Evolutionary conservation across 106 monocot species (phyloP).

Genomic region (Phalaenopsis aphrodite): DNA sequence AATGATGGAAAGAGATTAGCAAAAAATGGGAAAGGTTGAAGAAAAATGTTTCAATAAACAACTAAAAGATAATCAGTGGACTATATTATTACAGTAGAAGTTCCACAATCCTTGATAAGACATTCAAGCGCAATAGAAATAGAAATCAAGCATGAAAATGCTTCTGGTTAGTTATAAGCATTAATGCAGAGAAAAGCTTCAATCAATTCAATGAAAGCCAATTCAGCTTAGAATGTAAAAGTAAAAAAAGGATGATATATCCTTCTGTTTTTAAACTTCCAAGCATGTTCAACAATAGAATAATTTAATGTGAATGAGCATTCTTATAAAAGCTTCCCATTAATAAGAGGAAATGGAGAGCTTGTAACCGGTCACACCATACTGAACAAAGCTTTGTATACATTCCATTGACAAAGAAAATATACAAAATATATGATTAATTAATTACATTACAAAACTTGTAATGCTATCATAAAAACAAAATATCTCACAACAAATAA

Average conservation of each 20-base stretch:
- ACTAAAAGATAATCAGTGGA: constrained; percentile 1
- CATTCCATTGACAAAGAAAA: too few species aligned
- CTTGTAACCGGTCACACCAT: too few species aligned
- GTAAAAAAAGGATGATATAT: neutral
- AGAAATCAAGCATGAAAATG: neutral
- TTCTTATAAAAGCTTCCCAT: too few species aligned
- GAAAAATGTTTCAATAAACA: neutral
- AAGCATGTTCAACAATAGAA: too few species aligned
- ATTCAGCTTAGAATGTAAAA: neutral
- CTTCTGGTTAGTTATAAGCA: neutral
- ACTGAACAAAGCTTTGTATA: too few species aligned
- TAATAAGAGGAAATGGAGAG: too few species aligned
- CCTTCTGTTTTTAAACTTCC: too few species aligned
- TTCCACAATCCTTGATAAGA: neutral
- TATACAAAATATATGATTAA: too few species aligned
- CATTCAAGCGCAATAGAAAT: neutral
- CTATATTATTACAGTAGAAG: neutral
- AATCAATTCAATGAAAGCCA: neutral
- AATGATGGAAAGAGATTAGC: neutral
- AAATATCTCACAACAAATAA: too few species aligned
- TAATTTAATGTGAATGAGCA: too few species aligned
- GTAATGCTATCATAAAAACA: too few species aligned
- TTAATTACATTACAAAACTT: too few species aligned
- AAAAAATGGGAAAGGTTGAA: neutral
- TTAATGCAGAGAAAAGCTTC: neutral